Base-by-base conservation (phyloP, 169 alveolate genomes). In the Cryptosporidium sp. region DNA sequence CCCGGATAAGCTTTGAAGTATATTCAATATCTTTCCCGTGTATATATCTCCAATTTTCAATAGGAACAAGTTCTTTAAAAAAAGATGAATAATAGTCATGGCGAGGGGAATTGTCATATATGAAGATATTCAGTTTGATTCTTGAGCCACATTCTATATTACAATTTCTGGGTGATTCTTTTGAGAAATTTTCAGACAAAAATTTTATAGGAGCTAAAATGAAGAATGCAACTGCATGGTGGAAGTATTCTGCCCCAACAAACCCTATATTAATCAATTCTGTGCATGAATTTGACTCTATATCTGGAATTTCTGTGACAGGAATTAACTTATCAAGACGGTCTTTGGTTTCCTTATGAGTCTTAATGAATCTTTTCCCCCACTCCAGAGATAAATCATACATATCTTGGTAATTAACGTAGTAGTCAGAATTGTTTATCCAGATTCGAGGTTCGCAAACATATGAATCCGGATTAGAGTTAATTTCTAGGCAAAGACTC, bases 11-110 rank as follows among this genome's bases (percentile, higher is more conserved):
- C 52, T 84, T 80, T 31, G 96, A 92, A 12, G 86, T 86, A 35
- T 85, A 92, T 0, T 67, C 75, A 16, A 91, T 92, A 21, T 71
- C 61, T 91, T 91, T 51, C 18, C 93, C 94, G 31, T 71, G 65
- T 48, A 93, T 92, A 45, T 92, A 65, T 80, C 86, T 67, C 95
- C 95, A 93, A 50, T 80, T 80, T 37, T 62, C 80, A 31, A 52
- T 58, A 39, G 74, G 69, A 70, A 89, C 84, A 3, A 84, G 26
- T 37, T 55, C 31, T 65, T 84, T 92, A 45, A 89, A 89, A 74
- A 50, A 35, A 18, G 37, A 41, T 2, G 91, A 52, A 69, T 59
- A 43, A 37, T 84, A 71, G 41, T 85, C 93, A 45, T 92, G 92
- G 26, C 85, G 70, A 14, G 86, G 86, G 35, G 92, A 92, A 37